Conservation (phyloP, 2,329 filamentous ascomycete genomes). For the Fusarium sp. region DNA sequence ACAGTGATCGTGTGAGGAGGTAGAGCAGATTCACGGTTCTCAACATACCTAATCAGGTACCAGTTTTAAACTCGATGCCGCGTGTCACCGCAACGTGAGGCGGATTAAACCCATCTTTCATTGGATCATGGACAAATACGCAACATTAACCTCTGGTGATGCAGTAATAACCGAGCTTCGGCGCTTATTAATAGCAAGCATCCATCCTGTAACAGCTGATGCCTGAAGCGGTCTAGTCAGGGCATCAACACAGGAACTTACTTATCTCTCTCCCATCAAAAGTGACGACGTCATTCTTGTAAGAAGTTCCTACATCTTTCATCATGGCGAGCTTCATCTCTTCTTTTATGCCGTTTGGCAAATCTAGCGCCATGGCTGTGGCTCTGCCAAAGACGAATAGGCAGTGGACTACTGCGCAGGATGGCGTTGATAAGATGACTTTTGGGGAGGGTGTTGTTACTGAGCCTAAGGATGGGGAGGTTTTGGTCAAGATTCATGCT, state of each 20-base stretch:
- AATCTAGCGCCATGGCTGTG: slow-evolving; percentile 14
- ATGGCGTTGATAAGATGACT: slow-evolving; percentile 65
- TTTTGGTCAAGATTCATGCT: slow-evolving; percentile 58
- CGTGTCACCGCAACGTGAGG: background rate
- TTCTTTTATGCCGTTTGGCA: slow-evolving; percentile 37
- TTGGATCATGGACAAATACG: background rate
- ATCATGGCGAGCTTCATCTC: slow-evolving; percentile 36
- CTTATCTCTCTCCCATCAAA: background rate
- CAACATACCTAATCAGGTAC: background rate
- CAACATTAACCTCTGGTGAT: background rate
- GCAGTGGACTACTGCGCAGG: slow-evolving; percentile 66
- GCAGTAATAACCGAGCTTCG: background rate
- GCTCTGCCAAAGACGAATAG: slow-evolving; percentile 44
- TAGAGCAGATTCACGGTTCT: background rate
- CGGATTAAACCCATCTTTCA: background rate
- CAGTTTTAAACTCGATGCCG: background rate
- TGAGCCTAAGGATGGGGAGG: slow-evolving; percentile 60
- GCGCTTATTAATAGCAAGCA: slow-evolving; percentile 25
- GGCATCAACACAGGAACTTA: slow-evolving; percentile 8
- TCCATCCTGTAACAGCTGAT: background rate
- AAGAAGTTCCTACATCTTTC: slow-evolving; percentile 9
- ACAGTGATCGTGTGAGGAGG: background rate
- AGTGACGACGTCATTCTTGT: slow-evolving; percentile 4
- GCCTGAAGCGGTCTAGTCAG: slow-evolving; percentile 27
- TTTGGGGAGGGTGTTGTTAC: slow-evolving; percentile 58